Base-by-base conservation (phyloP, 805 yeast species). In the Nakazawaea ambrosiae region DNA sequence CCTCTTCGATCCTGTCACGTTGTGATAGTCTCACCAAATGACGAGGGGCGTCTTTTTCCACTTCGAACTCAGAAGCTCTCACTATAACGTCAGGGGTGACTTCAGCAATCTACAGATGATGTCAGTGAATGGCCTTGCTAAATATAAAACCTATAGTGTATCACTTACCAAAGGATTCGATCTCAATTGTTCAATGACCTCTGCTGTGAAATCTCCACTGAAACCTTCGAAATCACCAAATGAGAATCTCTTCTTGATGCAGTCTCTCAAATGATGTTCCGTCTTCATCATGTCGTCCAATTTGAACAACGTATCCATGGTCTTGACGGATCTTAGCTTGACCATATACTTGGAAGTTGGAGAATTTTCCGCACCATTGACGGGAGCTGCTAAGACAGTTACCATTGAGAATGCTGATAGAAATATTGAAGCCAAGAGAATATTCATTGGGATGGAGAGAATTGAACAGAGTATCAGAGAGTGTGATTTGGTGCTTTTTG, bases 141-240 rank as follows among this genome's bases (percentile, higher is more conserved):
- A 17, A 14, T 24, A 16, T 19, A 17, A 11, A 31, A 17, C n/a
- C n/a, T 8, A 14, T 15, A 23, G 16, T 16, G 18, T n/a, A 15
- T 31, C 29, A 35, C 49, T n/a, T 46, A 46, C 48, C 45, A 77
- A 55, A 2, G 86, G 87, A 50, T 78, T 79, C 16, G 54, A 56
- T 29, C 63, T 63, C 42, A 81, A 65, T 47, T 69, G 61, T 7
- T 64, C 66, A 26, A 74, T 48, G 1, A 69, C 61, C 9, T 63
- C 73, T 20, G 58, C 53, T 9, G 78, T 62, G 51, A 81, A 74
- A 38, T 68, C 68, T 1, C 88, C 87, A 0, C 80, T 68, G 43
- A 87, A 73, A 0, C 83, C 94, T 45, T 72, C 75, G 51, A 84
- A 81, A 17, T 66, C 68, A 1, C 94, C 94, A 49, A 86, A 75